Conservation (phyloP, 768 basidiomycete species). For the Collybiopsis confluens region DNA sequence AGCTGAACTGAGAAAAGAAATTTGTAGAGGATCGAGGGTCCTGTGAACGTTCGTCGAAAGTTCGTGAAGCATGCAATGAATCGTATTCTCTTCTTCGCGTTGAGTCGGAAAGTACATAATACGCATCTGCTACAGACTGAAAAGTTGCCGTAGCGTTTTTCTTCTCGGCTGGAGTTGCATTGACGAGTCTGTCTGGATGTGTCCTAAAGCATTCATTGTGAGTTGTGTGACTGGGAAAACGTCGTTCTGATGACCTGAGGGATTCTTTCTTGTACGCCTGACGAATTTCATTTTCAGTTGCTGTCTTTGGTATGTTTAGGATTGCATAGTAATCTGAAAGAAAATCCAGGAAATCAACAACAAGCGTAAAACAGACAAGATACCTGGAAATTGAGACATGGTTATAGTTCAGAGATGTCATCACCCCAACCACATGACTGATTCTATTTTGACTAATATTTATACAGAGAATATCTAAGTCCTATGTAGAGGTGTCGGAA, state of each 20-base stretch:
- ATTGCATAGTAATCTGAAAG: not conserved
- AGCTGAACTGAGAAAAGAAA: slow-evolving; percentile 76
- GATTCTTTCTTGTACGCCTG: slow-evolving; percentile 81
- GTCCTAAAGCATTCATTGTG: slow-evolving; percentile 47
- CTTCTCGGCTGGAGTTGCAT: slow-evolving; percentile 67
- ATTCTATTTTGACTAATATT: too few species aligned
- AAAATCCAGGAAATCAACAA: not conserved
- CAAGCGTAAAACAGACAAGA: too few species aligned
- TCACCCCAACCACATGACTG: too few species aligned
- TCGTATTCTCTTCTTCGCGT: slow-evolving; percentile 73
- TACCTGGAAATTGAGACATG: slow-evolving; percentile 6
- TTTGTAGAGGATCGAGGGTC: slow-evolving; percentile 65
- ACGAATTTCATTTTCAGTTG: slow-evolving; percentile 66
- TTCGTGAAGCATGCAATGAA: slow-evolving; percentile 51
- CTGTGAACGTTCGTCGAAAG: slow-evolving; percentile 44
- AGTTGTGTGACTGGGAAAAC: slow-evolving; percentile 4
- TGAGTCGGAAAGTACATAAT: slow-evolving; percentile 86
- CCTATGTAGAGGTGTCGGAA: slow-evolving; percentile 31
- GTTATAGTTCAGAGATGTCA: not conserved
- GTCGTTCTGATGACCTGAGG: slow-evolving; percentile 43
- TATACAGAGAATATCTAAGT: too few species aligned
- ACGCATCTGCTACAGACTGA: slow-evolving; percentile 87
- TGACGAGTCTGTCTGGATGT: slow-evolving; percentile 81
- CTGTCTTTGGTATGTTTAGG: slow-evolving; percentile 39
- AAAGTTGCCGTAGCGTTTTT: slow-evolving; percentile 78